Evolutionary conservation across 2,329 filamentous ascomycete genomes (phyloP), one percentile per base, ranked within the genome.

Genomic region (Whalleya microplaca): DNA sequence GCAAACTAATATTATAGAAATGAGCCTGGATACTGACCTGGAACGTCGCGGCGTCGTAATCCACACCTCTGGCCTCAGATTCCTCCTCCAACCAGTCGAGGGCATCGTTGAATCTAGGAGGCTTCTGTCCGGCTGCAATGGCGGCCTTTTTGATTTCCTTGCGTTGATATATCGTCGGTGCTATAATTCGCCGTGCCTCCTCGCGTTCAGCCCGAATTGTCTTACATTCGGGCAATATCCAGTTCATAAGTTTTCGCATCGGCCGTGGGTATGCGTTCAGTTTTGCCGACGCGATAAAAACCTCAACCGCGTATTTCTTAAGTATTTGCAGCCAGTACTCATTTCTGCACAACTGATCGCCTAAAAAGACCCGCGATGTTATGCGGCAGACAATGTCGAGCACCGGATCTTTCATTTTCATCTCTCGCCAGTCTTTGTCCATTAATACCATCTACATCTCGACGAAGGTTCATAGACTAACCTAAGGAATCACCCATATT

Each of bases 361-460:
- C 79, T 2, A 81, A 61, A 48, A 82, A 81, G 9, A 80, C 70
- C 9, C 77, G 71, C 0, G 78, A 75, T 0, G 79, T 79, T 20
- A 83, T 55, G 16, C 78, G 76, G 18, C 77, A 73, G 2, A 83
- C 71, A 2, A 79, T 59, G 16, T 71, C 65, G 1, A 75, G 70
- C 9, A 76, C 29, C 16, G 67, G 57, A 1, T 65, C 56, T 5
- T 65, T 64, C 21, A 78, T 61, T n/a, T 54, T 56, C 29, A 74
- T 64, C 8, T 72, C 55, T 20, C 65, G 69, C 78, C 78, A 80
- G 51, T 77, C 76, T 77, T 48, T 37, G 6, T 48, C 16, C 23
- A 42, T 51, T 54, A 61, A 41, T 40, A 44, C 14, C 12, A 3
- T 23, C 16, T 37, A 12, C 32, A 14, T 42, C 19, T 6, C 2